Percentiles rank a stretch among this genome's conserved stretches.
These are phyloP conservation scores for Neoarthrinium moseri DNA, from an alignment of 2,329 filamentous ascomycete genomes.

Conservation along the genomic window DNA sequence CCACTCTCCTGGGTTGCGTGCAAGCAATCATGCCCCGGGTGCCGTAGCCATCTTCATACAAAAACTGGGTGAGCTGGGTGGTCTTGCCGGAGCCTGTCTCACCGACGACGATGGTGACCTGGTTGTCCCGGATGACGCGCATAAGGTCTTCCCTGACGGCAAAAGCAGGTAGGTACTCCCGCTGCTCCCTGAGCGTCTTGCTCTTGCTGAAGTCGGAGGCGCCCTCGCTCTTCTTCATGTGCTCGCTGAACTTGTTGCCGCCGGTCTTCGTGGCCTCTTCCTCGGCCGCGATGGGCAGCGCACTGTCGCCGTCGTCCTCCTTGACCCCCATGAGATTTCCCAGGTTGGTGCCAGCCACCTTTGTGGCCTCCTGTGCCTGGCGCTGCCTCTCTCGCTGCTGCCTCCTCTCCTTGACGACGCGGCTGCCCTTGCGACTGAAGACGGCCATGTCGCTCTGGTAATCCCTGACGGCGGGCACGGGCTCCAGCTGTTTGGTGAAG, in stretches of 20 bases:
- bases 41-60: constrained; percentile 93
- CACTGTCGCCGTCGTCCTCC: constrained; percentile 89
- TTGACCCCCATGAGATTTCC: constrained; percentile 96
- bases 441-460: constrained; percentile 98
- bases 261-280: constrained; percentile 61
- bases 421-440: constrained; percentile 92
- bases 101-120: constrained; percentile 94
- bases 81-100: constrained; percentile 98
- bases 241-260: constrained; percentile 81
- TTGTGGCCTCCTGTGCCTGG: constrained; percentile 93
- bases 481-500: constrained; percentile 96
- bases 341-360: constrained; percentile 83
- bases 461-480: constrained; percentile 88
- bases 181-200: constrained; percentile 86
- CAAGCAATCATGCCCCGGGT: constrained; percentile 89
- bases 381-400: constrained; percentile 92
- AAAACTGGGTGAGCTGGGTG: constrained; percentile 93
- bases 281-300: constrained; percentile 72
- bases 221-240: constrained; percentile 83
- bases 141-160: constrained; percentile 92
- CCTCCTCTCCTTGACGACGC: constrained; percentile 84
- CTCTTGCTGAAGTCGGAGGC: constrained; percentile 91
- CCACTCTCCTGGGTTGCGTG: constrained; percentile 93
- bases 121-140: constrained; percentile 91
- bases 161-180: constrained; percentile 92